These are phyloP conservation scores for Xanthoconium stramineum DNA, from an alignment of 768 basidiomycete genomes.

Conservation along the genomic window DNA sequence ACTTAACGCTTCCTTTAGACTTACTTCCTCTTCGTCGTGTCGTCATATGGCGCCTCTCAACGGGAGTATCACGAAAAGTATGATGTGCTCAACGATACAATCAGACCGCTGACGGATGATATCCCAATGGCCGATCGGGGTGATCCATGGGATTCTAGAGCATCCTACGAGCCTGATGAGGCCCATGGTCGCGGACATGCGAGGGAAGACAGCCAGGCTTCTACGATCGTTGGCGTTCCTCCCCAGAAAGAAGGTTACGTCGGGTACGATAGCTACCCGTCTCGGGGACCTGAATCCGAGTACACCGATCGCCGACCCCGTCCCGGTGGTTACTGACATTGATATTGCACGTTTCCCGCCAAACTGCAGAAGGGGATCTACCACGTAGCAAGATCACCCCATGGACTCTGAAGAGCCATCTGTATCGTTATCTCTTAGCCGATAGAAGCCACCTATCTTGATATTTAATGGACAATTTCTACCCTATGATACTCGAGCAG, in stretches of 20 bases:
- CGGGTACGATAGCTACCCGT: conserved; percentile 20
- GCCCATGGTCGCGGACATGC: conserved; percentile 44
- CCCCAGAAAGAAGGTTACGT: conserved; percentile 44
- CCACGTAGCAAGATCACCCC: not conserved
- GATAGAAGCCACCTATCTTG: too few relatives aligned
- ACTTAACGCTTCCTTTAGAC: conserved; percentile 35
- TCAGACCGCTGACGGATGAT: conserved; percentile 50
- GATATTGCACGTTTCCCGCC: not conserved
- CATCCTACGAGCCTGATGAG: conserved; percentile 41
- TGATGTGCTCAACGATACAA: conserved; percentile 63
- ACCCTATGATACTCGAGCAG: not conserved
- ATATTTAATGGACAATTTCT: not conserved
- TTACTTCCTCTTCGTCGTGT: conserved; percentile 46
- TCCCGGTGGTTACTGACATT: conserved; percentile 43
- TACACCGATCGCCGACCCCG: conserved; percentile 32
- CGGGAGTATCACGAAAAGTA: conserved; percentile 80
- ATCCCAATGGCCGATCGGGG: conserved; percentile 62
- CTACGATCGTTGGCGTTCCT: conserved; percentile 53
- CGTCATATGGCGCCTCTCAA: conserved; percentile 70
- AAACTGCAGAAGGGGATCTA: not conserved
- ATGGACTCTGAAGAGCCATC: conserved; percentile 8
- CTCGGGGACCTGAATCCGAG: conserved; percentile 32
- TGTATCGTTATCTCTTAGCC: not conserved
- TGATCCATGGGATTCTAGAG: conserved; percentile 69
- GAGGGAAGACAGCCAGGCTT: conserved; percentile 56